A percentile compares a stretch with the other conserved stretches of the same genome.
Evolutionary conservation across 805 yeast species (phyloP).

Genomic region (Saturnispora besseyi): DNA sequence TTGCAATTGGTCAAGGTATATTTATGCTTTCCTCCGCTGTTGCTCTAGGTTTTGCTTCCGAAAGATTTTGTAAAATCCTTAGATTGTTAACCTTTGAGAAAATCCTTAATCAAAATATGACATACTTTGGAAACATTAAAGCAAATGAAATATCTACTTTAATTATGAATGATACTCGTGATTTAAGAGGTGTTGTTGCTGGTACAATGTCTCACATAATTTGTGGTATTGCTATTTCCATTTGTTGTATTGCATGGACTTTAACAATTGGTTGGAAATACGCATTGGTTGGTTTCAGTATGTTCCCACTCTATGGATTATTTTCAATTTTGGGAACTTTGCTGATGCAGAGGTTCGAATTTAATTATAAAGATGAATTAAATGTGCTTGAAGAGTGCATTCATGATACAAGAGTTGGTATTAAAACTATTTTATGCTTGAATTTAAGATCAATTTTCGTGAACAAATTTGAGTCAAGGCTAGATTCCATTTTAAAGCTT

Average conservation of each 20-base stretch:
- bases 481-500: conserved; percentile 26
- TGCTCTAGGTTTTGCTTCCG: conserved; percentile 50
- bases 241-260: conserved; percentile 71
- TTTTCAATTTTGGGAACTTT: conserved; percentile 26
- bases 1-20: conserved; percentile 58
- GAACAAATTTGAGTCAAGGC: conserved; percentile 26
- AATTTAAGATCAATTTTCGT: conserved; percentile 43
- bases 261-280: conserved; percentile 76
- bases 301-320: conserved; percentile 57
- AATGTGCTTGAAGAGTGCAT: conserved; percentile 43
- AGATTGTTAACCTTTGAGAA: conserved; percentile 41
- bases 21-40: conserved; percentile 43
- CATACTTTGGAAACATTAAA: conserved; percentile 41
- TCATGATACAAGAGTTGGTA: conserved; percentile 47
- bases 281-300: conserved; percentile 70
- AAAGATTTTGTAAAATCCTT: conserved; percentile 51
- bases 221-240: conserved; percentile 44
- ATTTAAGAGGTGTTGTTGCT: conserved; percentile 55
- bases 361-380: conserved; percentile 46
- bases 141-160: conserved; percentile 55
- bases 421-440: conserved; percentile 55
- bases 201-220: conserved; percentile 49
- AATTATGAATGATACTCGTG: conserved; percentile 74
- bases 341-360: conserved; percentile 41
- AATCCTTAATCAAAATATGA: conserved; percentile 42